Base-by-base conservation (phyloP, 257 asterid species). In the Solanum raphanifolium region DNA sequence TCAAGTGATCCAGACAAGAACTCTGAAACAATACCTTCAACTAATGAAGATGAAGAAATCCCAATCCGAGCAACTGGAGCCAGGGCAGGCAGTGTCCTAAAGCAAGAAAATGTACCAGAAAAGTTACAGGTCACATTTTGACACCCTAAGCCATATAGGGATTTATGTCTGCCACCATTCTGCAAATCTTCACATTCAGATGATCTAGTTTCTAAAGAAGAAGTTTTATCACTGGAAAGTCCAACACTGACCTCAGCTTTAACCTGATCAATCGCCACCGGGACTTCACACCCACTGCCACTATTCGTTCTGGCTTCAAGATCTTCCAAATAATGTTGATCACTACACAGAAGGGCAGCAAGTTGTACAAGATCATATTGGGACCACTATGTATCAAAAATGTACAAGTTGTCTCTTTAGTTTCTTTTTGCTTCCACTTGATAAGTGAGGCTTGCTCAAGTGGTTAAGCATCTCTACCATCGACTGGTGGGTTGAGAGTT, bases 21-120 rank as follows among this genome's bases (percentile, higher is more conserved):
- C 78, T 83, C 82, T 25, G 94, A 94, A 90, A 92, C 93, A 89
- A 96, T 46, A 62, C 92, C 94, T 89, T 95, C 93, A 48, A 95
- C 91, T 81, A 91, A 39, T 55, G 90, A 94, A 90, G 89, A 85
- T 83, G 99, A 93, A 34, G 93, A 91, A 88, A 10, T 75, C 84
- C 93, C 96, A 83, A 96, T 89, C 84, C 36, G 92, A 90, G 95
- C 94, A 90, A 76, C 86, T 66, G 99, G 98, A 87, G 93, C 93
- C 91, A 97, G 86, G 88, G 99, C 94, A 90, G 98, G 91, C 87
- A 95, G 92, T 87, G 92, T 91, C 93, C 99, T 95, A 35, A 93
- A 92, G 93, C 99, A 97, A 88, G 96, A 93, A 90, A 95, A 94
- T 89, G 87, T 74, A 90, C 92, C 88, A 86, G 94, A 94, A 87